These are phyloP conservation scores for Globisporangium cylindrosporum DNA, from an alignment of 352 stramenopile genomes.

Conservation along the genomic window DNA sequence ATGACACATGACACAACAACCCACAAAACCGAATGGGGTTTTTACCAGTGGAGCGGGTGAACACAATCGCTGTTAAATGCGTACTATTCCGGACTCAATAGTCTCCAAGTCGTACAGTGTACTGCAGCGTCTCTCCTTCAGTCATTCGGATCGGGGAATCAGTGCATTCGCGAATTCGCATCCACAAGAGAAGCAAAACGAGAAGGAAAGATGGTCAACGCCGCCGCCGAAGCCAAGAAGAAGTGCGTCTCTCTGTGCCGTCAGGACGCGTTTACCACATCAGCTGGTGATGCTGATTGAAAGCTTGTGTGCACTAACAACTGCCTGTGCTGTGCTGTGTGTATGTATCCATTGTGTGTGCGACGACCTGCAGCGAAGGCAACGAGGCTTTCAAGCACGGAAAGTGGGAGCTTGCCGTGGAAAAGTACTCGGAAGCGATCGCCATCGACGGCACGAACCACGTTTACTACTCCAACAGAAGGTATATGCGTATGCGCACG, in stretches of 20 bases:
- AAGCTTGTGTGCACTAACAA: not conserved
- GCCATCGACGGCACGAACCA: constrained; percentile 85
- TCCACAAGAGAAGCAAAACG: not conserved
- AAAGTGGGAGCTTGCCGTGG: constrained; percentile 87
- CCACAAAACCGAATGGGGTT: no score
- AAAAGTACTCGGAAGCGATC: constrained; percentile 93
- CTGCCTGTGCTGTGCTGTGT: not conserved
- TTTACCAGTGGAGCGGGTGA: no score
- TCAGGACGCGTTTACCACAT: not conserved
- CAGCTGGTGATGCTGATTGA: not conserved
- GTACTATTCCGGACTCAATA: not conserved
- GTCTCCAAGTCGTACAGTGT: not conserved
- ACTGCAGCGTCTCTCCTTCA: not conserved
- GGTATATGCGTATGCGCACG: constrained; percentile 22
- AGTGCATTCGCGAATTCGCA: constrained; percentile 3
- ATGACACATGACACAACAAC: no score
- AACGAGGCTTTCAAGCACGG: constrained; percentile 94
- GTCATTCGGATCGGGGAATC: not conserved
- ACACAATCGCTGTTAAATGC: not conserved
- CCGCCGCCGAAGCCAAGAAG: constrained; percentile 81
- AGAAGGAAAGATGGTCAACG: constrained; percentile 48
- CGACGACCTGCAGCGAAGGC: constrained; percentile 64
- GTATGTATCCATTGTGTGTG: not conserved
- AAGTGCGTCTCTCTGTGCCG: constrained; percentile 36
- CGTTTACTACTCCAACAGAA: constrained; percentile 94